A percentile compares a stretch with the other conserved stretches of the same genome.
phyloP scores from a whole-genome alignment of 23 red algal genomes.

The Cyanidioschyzon merolae region DNA sequence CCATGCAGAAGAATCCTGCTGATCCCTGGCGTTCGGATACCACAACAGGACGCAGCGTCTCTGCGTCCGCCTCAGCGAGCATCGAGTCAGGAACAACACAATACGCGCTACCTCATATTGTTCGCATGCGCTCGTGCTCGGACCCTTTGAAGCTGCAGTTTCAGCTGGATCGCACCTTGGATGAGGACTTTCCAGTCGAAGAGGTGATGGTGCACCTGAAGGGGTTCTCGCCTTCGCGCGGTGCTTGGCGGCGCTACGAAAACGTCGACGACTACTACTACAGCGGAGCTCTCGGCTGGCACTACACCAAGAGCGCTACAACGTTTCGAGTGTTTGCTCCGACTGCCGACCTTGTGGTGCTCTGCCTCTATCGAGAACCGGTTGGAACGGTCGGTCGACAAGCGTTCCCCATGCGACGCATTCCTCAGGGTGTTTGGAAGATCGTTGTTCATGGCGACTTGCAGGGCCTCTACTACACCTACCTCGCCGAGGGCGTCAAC shows the following conservation, averaged over 20 bases:
- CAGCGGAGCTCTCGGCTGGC: constrained; percentile 49
- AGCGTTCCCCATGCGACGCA: constrained; percentile 55
- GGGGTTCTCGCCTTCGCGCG: constrained; percentile 18
- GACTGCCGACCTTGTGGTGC: constrained; percentile 28
- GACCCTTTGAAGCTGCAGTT: not conserved
- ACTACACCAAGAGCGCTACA: constrained; percentile 20
- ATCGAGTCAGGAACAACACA: not conserved
- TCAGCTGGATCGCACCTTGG: constrained; percentile 18
- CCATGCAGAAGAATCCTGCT: not conserved
- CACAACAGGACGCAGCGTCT: not conserved
- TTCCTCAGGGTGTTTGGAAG: constrained; percentile 68
- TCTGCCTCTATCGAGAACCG: constrained; percentile 41
- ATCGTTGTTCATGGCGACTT: constrained; percentile 30
- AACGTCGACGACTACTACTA: constrained; percentile 59
- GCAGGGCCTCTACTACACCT: constrained; percentile 62
- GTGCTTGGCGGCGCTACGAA: constrained; percentile 39
- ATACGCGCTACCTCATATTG: not conserved
- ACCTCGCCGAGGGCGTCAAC: constrained; percentile 45
- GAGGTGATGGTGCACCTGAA: constrained; percentile 23
- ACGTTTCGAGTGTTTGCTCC: constrained; percentile 70
- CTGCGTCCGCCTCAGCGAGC: not conserved
- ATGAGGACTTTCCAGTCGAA: constrained; percentile 75
- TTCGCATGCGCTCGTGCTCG: not conserved
- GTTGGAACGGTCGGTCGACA: constrained; percentile 28
- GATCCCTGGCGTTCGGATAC: not conserved